Conservation (phyloP, 2,329 filamentous ascomycete species). For the Cladosporium cucumerinum region DNA sequence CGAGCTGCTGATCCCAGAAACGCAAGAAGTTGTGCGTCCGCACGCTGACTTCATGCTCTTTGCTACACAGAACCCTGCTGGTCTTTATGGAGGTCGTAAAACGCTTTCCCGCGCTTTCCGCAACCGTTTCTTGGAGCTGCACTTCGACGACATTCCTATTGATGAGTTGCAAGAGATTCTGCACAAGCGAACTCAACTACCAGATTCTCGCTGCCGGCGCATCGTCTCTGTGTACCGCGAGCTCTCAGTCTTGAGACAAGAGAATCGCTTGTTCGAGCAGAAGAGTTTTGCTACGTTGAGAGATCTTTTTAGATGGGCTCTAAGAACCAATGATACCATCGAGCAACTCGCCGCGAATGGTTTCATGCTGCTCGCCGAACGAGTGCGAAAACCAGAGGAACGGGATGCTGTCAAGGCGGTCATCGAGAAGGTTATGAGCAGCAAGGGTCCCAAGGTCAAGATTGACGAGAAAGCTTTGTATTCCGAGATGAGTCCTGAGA, state of each 20-base stretch:
- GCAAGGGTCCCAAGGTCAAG: constrained; percentile 56
- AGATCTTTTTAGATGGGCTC: constrained; percentile 93
- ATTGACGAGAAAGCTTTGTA: constrained; percentile 76
- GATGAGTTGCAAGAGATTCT: constrained; percentile 89
- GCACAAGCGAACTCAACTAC: constrained; percentile 81
- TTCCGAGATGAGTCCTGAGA: constrained; percentile 43
- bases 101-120: constrained; percentile 89
- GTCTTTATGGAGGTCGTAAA: constrained; percentile 92
- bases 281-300: constrained; percentile 95
- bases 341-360: constrained; percentile 89
- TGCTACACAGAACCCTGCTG: constrained; percentile 94
- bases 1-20: constrained; percentile 92
- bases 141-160: constrained; percentile 97
- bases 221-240: constrained; percentile 95
- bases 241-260: constrained; percentile 83
- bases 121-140: constrained; percentile 93
- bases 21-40: constrained; percentile 86
- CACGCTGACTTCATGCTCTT: constrained; percentile 97
- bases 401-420: constrained; percentile 77
- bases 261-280: constrained; percentile 88
- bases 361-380: constrained; percentile 92
- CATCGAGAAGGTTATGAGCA: constrained; percentile 82
- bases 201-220: constrained; percentile 82
- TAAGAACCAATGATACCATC: constrained; percentile 77
- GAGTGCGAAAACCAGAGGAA: constrained; percentile 88